phyloP scores from a whole-genome alignment of 2,329 filamentous ascomycete species.

The Hirsutella thompsonii region DNA sequence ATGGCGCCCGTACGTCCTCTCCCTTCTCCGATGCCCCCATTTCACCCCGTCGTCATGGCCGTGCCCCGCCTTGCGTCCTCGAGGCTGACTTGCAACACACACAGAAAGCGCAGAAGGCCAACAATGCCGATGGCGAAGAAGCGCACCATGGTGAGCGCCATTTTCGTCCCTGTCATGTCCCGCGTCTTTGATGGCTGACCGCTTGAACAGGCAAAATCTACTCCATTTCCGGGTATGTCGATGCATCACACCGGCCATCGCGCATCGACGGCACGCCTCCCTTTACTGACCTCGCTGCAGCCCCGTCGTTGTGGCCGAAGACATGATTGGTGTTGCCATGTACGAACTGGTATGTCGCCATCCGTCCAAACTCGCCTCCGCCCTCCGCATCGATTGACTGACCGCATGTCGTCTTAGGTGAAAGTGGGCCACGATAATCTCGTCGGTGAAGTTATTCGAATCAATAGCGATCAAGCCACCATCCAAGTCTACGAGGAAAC shows the following conservation, averaged over 20 bases:
- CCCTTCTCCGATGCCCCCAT: slow-evolving; percentile 2
- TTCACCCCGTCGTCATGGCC: background rate
- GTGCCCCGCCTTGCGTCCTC: background rate
- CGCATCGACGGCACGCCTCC: background rate
- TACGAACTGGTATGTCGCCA: slow-evolving; percentile 72
- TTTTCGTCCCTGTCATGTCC: background rate
- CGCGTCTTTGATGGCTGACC: slow-evolving; percentile 11
- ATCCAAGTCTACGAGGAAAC: slow-evolving; percentile 99
- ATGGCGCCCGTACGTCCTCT: slow-evolving; percentile 42
- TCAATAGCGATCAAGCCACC: slow-evolving; percentile 87
- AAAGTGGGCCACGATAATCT: slow-evolving; percentile 85
- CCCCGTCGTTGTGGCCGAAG: slow-evolving; percentile 91
- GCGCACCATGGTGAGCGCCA: slow-evolving; percentile 23
- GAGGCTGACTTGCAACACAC: slow-evolving; percentile 9
- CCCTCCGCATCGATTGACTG: background rate
- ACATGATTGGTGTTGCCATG: slow-evolving; percentile 99
- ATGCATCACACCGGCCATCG: background rate
- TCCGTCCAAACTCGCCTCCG: background rate
- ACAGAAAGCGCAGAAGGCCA: slow-evolving; percentile 15
- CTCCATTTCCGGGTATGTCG: slow-evolving; percentile 47
- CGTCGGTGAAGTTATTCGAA: slow-evolving; percentile 95
- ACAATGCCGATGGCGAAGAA: slow-evolving; percentile 23
- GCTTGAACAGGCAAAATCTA: slow-evolving; percentile 41
- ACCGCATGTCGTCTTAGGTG: slow-evolving; percentile 39
- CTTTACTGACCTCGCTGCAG: slow-evolving; percentile 25